phyloP scores from a whole-genome alignment of 1,139 yeast species.

The Yamadazyma triangularis region DNA sequence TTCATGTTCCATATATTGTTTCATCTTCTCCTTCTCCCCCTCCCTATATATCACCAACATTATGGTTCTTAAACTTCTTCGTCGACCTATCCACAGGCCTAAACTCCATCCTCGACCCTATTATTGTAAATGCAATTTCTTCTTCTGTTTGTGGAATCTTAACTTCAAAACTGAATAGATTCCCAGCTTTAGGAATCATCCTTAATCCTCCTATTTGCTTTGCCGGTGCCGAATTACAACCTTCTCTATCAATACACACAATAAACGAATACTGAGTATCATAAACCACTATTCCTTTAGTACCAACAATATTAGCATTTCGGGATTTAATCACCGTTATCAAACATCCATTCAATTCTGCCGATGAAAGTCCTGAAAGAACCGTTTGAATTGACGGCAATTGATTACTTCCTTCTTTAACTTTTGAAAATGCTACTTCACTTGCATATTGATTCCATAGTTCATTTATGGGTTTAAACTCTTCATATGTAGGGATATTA shows the following conservation, averaged over 20 bases:
- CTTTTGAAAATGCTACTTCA: conserved; percentile 43
- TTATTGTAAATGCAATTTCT: conserved; percentile 54
- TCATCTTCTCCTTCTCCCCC: too few relatives aligned
- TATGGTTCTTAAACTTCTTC: conserved; percentile 78
- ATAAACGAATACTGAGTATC: conserved; percentile 79
- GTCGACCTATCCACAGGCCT: conserved; percentile 81
- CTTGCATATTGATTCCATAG: conserved; percentile 63
- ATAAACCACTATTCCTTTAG: conserved; percentile 78
- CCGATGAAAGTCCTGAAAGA: conserved; percentile 61
- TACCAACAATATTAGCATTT: conserved; percentile 58
- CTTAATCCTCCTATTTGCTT: conserved; percentile 49
- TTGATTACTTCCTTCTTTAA: conserved; percentile 11
- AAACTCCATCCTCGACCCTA: conserved; percentile 77
- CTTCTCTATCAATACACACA: conserved; percentile 49
- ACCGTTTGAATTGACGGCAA: conserved; percentile 27
- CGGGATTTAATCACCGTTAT: conserved; percentile 56
- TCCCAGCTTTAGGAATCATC: conserved; percentile 56
- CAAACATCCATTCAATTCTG: conserved; percentile 81
- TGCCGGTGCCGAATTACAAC: conserved; percentile 27
- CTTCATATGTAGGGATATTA: conserved; percentile 47
- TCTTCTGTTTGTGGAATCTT: conserved; percentile 37
- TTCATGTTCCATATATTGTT: too few relatives aligned
- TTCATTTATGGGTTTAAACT: conserved; percentile 46
- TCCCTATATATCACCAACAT: conserved; percentile 60
- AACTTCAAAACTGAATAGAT: conserved; percentile 54